Percentiles rank a stretch among this genome's conserved stretches.
phyloP scores from a whole-genome alignment of 768 basidiomycete genomes.

The Chiua virens region DNA sequence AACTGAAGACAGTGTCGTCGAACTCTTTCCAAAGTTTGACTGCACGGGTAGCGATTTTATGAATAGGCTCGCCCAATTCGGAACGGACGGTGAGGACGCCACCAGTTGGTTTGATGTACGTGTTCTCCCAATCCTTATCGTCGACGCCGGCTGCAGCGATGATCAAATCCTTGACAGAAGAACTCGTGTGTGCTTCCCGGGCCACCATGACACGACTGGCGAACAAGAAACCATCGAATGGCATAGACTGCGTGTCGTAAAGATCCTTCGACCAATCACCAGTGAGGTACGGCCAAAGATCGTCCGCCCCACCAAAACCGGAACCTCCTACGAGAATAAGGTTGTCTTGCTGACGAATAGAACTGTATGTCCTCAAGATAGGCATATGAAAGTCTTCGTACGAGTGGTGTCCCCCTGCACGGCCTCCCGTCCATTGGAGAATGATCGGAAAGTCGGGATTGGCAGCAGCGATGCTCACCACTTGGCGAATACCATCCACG shows the following conservation, averaged over 20 bases:
- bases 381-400: conserved; percentile 99
- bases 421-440: conserved; percentile 98
- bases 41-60: conserved; percentile 96
- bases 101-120: conserved; percentile 91
- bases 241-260: conserved; percentile 92
- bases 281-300: conserved; percentile 95
- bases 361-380: conserved; percentile 82
- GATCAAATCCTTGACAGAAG: conserved; percentile 95
- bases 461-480: conserved; percentile 90
- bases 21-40: conserved; percentile 99
- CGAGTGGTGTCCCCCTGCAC: conserved; percentile 97
- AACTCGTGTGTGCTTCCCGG: conserved; percentile 94
- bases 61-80: conserved; percentile 97
- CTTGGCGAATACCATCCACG: conserved; percentile 96
- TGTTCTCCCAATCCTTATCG: conserved; percentile 91
- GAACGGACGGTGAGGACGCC: conserved; percentile 96
- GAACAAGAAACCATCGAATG: conserved; percentile 96
- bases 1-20: conserved; percentile 92
- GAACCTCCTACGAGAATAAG: conserved; percentile 91
- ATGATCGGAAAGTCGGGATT: conserved; percentile 97
- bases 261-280: conserved; percentile 89
- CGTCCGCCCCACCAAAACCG: conserved; percentile 93
- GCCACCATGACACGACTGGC: conserved; percentile 98
- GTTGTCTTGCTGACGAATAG: conserved; percentile 88
- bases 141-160: conserved; percentile 91